Base-by-base conservation (phyloP, 2,329 filamentous ascomycete species). In the Esteya vermicola region DNA sequence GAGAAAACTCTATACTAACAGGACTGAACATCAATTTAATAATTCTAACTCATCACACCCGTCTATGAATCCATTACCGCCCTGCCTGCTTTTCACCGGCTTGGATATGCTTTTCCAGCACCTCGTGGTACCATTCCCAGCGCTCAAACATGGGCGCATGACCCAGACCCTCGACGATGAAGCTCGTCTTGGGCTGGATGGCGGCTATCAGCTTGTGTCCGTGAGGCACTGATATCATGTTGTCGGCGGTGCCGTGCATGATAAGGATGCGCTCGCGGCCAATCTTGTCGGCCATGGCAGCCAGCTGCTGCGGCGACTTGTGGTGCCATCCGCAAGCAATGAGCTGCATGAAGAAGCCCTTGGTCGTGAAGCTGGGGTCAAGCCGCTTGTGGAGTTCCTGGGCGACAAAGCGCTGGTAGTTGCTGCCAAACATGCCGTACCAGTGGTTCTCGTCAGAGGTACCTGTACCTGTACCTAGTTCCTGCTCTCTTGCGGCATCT, bases 391-490 rank as follows among this genome's bases (percentile, higher is more conserved):
- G 65, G 46, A 93, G 58, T 58, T 93, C 85, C 48, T 80, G 75
- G 0, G 86, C 85, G 21, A 81, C 78, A 52, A 86, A 89, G 6
- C 86, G 78, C 61, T 91, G 81, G 43, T 77, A 85, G 53, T 89
- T 91, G 39, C 68, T 84, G 5, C 70, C 70, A 56, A 91, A 93
- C 18, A 7, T 26, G 14, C 33, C 30, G 42, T 50, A 50, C 45
- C 45, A 45, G 22, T 28, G 16, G 13, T 33, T 13, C 8, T 32
- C 34, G 16, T 21, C n/a, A n/a, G n/a, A n/a, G n/a, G n/a, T n/a
- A n/a, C n/a, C n/a, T n/a, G n/a, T n/a, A n/a, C n/a, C n/a, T n/a
- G n/a, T n/a, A n/a, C n/a, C n/a, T n/a, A n/a, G n/a, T n/a, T n/a
- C 28, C 4, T 22, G 10, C 21, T 21, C 20, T 12, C 6, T 13